Conservation (phyloP, 2,329 filamentous ascomycete species). For the Colletotrichum plurivorum region DNA sequence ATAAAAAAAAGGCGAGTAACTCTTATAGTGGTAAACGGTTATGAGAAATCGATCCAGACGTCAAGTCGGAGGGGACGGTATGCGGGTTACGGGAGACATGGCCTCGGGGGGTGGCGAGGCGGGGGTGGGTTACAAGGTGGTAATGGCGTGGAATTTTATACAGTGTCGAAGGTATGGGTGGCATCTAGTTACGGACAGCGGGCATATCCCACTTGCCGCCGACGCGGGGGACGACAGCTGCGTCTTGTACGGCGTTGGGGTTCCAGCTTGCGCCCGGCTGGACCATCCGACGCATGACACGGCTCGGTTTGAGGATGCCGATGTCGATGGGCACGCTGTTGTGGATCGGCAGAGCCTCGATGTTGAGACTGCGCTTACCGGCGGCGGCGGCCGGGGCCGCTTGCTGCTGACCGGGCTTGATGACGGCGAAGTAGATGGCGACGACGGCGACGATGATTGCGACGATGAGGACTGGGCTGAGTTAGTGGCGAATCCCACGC, state of each 20-base stretch:
- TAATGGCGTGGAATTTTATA: slow-evolving; percentile 32
- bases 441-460: slow-evolving; percentile 66
- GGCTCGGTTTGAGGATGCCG: slow-evolving; percentile 25
- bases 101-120: slow-evolving; percentile 2
- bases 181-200: slow-evolving; percentile 28
- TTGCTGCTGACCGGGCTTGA: slow-evolving; percentile 46
- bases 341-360: slow-evolving; percentile 46
- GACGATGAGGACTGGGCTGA: slow-evolving; percentile 64
- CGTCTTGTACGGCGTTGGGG: slow-evolving; percentile 19
- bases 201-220: slow-evolving; percentile 38
- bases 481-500: slow-evolving; percentile 25
- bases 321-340: slow-evolving; percentile 43
- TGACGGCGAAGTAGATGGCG: slow-evolving; percentile 62
- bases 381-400: slow-evolving; percentile 40
- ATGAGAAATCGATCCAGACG: slow-evolving; percentile 37
- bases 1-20: slow-evolving; percentile 30
- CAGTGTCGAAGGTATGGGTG: slow-evolving; percentile 12
- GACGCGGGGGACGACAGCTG: slow-evolving; percentile 7
- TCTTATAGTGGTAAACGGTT: slow-evolving; percentile 25
- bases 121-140: slow-evolving; percentile 4
- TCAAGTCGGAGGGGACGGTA: slow-evolving; percentile 36
- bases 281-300: slow-evolving; percentile 37
- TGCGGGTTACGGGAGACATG: not conserved
- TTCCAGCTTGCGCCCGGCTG: slow-evolving; percentile 23
- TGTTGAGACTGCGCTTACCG: slow-evolving; percentile 46